Evolutionary conservation across 2,329 filamentous ascomycete species (phyloP), one percentile per base, ranked within the genome.

Genomic region (Pseudogymnoascus sp.): DNA sequence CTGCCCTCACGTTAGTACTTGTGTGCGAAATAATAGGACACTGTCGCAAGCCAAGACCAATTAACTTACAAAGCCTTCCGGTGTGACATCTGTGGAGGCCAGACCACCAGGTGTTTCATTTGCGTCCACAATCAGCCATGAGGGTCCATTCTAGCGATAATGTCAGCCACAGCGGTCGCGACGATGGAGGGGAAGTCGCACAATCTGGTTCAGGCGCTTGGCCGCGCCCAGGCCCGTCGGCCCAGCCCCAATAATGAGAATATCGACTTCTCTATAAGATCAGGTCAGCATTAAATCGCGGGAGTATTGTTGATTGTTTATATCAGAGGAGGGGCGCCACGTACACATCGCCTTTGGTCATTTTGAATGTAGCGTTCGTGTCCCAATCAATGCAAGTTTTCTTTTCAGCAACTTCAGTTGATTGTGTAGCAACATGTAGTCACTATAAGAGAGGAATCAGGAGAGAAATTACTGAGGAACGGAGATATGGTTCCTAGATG

Each of bases 151-250:
- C 93, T 97, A 72, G 56, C 8, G 11, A 28, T 59, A 34, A 25
- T 25, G 67, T 68, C 64, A 67, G 63, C 59, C 61, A 61, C 59
- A 59, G 66, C 21, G 62, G 67, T 69, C 65, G 63, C 46, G 31
- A 61, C 28, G 42, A 34, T n/a, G 42, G 62, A 11, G 66, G 50
- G n/a, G 50, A 56, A 34, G 28, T 63, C 62, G 67, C 64, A 97
- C 95, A 75, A 97, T 88, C 80, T 99, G 95, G 79, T 97, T 89
- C 70, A 99, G 86, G 76, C 95, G 91, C 84, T 99, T 99, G 72
- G 95, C 95, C 76, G 95, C 95, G 83, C 95, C 95, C 71, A 97
- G 86, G 79, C 95, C 95, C 74, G 95, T 97, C 72, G 95, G 95
- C 75, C 95, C 95, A 79, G 93, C 93, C 75, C 95, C 95, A 81